Base-by-base conservation (phyloP, 2,329 filamentous ascomycete species). In the Capronia americana region DNA sequence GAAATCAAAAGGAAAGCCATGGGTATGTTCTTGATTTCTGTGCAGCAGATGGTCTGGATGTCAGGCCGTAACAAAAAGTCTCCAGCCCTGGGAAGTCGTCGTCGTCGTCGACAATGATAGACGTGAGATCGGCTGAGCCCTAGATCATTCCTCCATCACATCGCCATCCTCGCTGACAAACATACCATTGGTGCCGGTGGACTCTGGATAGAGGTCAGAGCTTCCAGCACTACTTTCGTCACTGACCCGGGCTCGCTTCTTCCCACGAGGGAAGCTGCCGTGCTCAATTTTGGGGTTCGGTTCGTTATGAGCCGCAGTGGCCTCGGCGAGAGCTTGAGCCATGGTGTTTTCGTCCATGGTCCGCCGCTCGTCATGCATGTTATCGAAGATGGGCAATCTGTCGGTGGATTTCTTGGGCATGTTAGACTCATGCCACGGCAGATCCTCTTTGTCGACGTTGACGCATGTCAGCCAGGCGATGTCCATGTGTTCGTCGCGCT, bases 391-490 rank as follows among this genome's bases (percentile, higher is more conserved):
- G 46, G 64, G 34, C n/a, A 56, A 14, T 14, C 59, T 48, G 44
- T 59, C 38, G 48, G n/a, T 61, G 4, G 58, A 41, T 55, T 64
- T 64, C 10, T 44, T 46, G 17, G 11, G 24, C 4, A 17, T 11
- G 14, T 56, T 11, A 38, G 58, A 30, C 5, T 66, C 59, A 11
- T 71, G 64, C 78, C 81, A 83, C 0, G 80, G 80, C 71, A 81
- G 73, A 72, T 83, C 76, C 64, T 71, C 69, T 20, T 73, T 72
- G n/a, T 75, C 72, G 51, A 85, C 75, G 11, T 77, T 74, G 12
- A 74, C 75, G 70, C 81, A 83, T 0, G 82, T 83, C 57, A 85
- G 74, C 71, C 83, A 82, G 3, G 73, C 60, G 34, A 83, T 68
- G 0, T 75, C 75, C 48, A 51, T 23, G 34, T 74, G 77, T 28